phyloP scores from a whole-genome alignment of 1,139 yeast species.

The Candida sojae region DNA sequence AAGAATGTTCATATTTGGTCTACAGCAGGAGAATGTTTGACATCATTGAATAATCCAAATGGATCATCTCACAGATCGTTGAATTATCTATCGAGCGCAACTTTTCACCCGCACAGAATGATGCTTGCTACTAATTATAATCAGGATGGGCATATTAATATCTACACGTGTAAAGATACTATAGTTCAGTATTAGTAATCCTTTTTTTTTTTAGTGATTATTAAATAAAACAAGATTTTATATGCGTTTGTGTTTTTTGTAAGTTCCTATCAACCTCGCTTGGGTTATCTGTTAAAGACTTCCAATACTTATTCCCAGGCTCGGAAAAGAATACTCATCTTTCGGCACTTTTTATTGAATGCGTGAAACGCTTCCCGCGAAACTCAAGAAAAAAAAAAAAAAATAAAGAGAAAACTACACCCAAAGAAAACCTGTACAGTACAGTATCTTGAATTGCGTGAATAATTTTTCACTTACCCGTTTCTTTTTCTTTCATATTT shows the following conservation, averaged over 20 bases:
- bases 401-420: not conserved
- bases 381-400: not conserved
- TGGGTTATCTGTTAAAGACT: not conserved
- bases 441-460: not conserved
- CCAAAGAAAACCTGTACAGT: not conserved
- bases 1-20: conserved; percentile 84
- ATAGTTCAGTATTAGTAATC: conserved; percentile 33
- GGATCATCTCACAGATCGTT: conserved; percentile 42
- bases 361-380: not conserved
- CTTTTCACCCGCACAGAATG: conserved; percentile 95
- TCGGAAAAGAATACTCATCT: not conserved
- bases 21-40: conserved; percentile 73
- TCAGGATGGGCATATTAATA: conserved; percentile 73
- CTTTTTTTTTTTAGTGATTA: too few species aligned
- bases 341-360: not conserved
- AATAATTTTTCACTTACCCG: conserved; percentile 1
- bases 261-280: not conserved
- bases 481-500: not conserved
- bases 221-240: not conserved
- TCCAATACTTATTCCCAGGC: not conserved
- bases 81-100: conserved; percentile 61
- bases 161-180: conserved; percentile 52
- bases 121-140: conserved; percentile 83
- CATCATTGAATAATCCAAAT: conserved; percentile 61
- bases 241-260: not conserved